A percentile compares a stretch with the other conserved stretches of the same genome.
These are phyloP conservation scores for Rhizophagus clarus DNA, from an alignment of 192 early-diverging fungal genomes.

Conservation along the genomic window DNA sequence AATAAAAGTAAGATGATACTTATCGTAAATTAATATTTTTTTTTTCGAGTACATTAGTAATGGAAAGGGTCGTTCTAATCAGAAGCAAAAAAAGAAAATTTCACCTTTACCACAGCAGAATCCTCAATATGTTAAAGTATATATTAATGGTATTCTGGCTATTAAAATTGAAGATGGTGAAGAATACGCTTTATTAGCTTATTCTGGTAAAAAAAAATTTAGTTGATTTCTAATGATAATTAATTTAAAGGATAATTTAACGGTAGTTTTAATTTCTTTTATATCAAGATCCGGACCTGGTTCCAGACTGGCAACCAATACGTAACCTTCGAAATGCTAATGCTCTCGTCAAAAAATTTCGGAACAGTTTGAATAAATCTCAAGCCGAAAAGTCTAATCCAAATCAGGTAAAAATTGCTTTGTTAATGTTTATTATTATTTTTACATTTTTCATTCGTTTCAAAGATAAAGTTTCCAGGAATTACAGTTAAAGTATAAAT, in stretches of 20 bases:
- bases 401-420: neutral
- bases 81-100: neutral
- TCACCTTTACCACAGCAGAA: neutral
- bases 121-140: neutral
- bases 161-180: neutral
- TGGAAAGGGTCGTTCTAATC: neutral
- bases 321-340: slow-evolving; percentile 7
- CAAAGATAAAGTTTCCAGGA: too few relatives aligned
- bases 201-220: neutral
- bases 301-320: neutral
- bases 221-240: neutral
- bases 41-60: neutral
- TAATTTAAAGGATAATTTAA: neutral
- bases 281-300: neutral
- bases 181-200: slow-evolving; percentile 16
- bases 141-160: neutral
- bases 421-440: too few relatives aligned
- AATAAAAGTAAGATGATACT: neutral
- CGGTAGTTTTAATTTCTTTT: neutral
- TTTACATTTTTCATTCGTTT: too few relatives aligned
- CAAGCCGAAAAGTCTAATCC: neutral
- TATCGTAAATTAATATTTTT: neutral
- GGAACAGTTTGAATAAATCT: neutral
- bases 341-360: neutral
- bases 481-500: too few relatives aligned